These are phyloP conservation scores for Collybia sp. DNA, from an alignment of 768 basidiomycete genomes.

Conservation along the genomic window DNA sequence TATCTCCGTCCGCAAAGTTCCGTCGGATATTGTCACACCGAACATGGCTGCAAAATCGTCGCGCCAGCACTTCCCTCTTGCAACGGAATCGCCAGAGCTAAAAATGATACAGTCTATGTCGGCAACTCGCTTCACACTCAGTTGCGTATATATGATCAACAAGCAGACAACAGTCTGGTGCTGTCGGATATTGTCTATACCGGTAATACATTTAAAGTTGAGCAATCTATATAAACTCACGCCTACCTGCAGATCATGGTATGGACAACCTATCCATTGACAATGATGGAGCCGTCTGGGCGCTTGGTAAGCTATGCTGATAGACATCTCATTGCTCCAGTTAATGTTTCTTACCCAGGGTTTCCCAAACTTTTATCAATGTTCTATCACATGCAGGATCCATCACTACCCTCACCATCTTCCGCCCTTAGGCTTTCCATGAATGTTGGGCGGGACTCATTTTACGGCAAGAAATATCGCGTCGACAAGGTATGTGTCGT, in stretches of 20 bases:
- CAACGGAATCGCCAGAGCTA: slow-evolving; percentile 59
- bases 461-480: slow-evolving; percentile 56
- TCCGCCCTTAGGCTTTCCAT: slow-evolving; percentile 47
- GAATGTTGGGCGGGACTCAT: slow-evolving; percentile 46
- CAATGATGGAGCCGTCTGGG: slow-evolving; percentile 56
- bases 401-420: slow-evolving; percentile 36
- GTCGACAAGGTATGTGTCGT: slow-evolving; percentile 44
- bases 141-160: slow-evolving; percentile 51
- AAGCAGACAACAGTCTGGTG: slow-evolving; percentile 54
- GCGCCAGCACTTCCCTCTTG: slow-evolving; percentile 41
- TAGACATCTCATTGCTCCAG: background rate
- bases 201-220: slow-evolving; percentile 27
- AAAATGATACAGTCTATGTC: slow-evolving; percentile 65
- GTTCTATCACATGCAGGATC: slow-evolving; percentile 36
- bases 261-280: slow-evolving; percentile 65
- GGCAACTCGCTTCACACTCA: slow-evolving; percentile 38
- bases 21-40: slow-evolving; percentile 61
- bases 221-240: background rate
- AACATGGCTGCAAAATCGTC: slow-evolving; percentile 58
- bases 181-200: slow-evolving; percentile 46
- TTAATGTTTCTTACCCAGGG: slow-evolving; percentile 19
- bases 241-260: slow-evolving; percentile 30
- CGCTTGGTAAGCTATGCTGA: slow-evolving; percentile 52
- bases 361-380: slow-evolving; percentile 35
- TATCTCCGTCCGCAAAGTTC: slow-evolving; percentile 26